Percentiles rank a stretch among this genome's conserved stretches.
phyloP scores from a whole-genome alignment of 1,139 yeast species.

The Saccharomyces hybrid region DNA sequence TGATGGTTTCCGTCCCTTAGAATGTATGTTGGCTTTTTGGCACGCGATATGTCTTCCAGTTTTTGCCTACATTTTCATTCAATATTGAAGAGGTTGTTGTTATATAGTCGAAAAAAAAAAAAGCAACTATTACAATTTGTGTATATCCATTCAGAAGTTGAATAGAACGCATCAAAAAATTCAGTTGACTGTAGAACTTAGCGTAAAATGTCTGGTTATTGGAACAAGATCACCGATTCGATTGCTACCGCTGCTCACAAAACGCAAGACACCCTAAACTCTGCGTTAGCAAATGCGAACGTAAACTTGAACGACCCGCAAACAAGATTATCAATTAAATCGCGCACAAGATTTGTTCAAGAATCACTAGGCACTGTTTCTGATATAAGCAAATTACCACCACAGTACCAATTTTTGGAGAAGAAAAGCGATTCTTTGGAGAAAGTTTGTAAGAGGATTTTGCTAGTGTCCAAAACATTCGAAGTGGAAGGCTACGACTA shows the following conservation, averaged over 20 bases:
- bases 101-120: too few relatives aligned
- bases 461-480: slow-evolving; percentile 49
- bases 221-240: slow-evolving; percentile 25
- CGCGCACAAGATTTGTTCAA: slow-evolving; percentile 38
- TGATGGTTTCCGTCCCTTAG: too few relatives aligned
- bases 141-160: background rate
- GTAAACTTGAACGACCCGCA: slow-evolving; percentile 25
- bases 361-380: slow-evolving; percentile 64
- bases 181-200: background rate
- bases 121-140: background rate
- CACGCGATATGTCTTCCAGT: too few relatives aligned
- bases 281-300: slow-evolving; percentile 22
- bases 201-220: slow-evolving; percentile 19
- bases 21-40: too few relatives aligned
- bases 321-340: slow-evolving; percentile 24
- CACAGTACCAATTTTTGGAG: slow-evolving; percentile 61
- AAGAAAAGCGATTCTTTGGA: slow-evolving; percentile 55
- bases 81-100: too few relatives aligned
- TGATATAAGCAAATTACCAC: slow-evolving; percentile 65
- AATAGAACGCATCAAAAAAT: background rate
- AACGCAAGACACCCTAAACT: slow-evolving; percentile 23
- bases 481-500: slow-evolving; percentile 63
- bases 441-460: slow-evolving; percentile 50
- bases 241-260: slow-evolving; percentile 25
- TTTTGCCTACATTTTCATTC: too few relatives aligned